Base-by-base conservation (phyloP, 257 asterid genomes). In the Nemophila menziesii region DNA sequence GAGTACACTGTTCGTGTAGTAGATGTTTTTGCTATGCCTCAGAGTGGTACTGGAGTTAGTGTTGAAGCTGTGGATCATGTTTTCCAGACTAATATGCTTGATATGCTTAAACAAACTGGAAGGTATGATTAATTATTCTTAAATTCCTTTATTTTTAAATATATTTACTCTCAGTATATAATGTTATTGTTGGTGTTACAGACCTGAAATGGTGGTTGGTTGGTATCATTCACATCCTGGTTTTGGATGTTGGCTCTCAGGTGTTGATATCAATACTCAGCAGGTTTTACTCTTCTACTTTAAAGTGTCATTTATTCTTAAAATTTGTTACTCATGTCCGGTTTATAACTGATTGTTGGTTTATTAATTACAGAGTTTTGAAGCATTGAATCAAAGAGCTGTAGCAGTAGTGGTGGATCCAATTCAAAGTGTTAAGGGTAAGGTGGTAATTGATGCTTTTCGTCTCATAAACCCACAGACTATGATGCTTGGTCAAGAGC, bases 401-500 rank as follows among this genome's bases (percentile, higher is more conserved):
- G 94, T 84, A 22, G 98, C 94, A 11, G 98, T 89, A 41, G 98
- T 89, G 54, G 98, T 89, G 52, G 98, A 89, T 57, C 98, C 98
- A 4, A 89, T 84, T 49, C 96, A 89, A 75, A 89, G 98, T 72
- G 98, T 89, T 37, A 84, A 89, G 67, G 94, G 98, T 11, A 84
- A 89, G 72, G 96, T 89, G 60, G 98, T 89, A 16, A 89, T 89
- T 12, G 98, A 84, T 57, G 98, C 98, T 42, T 84, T 89, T 26
- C 92, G 94, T 26, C 73, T 84, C 56, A 89, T 89, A 54, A 81
- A 84, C 60, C 99, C 99, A 46, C 99, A 90, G 48, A 85, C 96
- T 33, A 90, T 90, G 99, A 90, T 90, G 96, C 94, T 90, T 40
- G 96, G 99, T 46, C 99, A 90, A 62, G 99, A 90, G 69, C 99